Evolutionary conservation across 179 eudicot species (phyloP).

Genomic region (Beta lomatogona): DNA sequence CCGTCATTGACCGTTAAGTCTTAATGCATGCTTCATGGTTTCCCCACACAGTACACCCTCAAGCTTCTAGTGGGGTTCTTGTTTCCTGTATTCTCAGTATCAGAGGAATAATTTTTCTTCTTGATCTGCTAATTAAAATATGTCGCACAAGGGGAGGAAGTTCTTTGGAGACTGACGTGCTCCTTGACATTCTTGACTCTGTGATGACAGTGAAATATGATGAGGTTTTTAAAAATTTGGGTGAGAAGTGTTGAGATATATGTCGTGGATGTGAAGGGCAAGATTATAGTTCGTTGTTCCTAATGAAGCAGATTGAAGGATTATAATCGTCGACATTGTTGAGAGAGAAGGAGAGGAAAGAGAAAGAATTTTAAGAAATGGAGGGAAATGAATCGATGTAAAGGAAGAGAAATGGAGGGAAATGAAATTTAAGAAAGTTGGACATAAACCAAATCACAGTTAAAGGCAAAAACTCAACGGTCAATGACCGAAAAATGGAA

Average conservation of each 20-base stretch:
- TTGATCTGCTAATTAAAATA: slow-evolving; percentile 61
- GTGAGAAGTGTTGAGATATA: slow-evolving; percentile 65
- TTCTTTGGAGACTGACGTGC: slow-evolving; percentile 52
- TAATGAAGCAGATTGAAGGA: slow-evolving; percentile 71
- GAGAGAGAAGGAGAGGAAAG: too few species aligned
- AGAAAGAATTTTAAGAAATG: too few species aligned
- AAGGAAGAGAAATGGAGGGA: too few species aligned
- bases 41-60: slow-evolving; percentile 56
- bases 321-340: background rate
- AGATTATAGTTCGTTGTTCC: slow-evolving; percentile 62
- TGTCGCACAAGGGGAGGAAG: slow-evolving; percentile 36
- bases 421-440: too few species aligned
- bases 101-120: slow-evolving; percentile 52
- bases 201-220: slow-evolving; percentile 72
- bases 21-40: slow-evolving; percentile 81
- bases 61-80: slow-evolving; percentile 56
- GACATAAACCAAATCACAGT: too few species aligned
- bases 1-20: too few species aligned
- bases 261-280: slow-evolving; percentile 48
- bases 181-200: slow-evolving; percentile 64
- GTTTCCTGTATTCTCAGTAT: slow-evolving; percentile 72
- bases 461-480: too few species aligned
- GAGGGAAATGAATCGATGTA: too few species aligned
- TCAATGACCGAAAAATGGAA: too few species aligned
- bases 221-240: slow-evolving; percentile 58